These are phyloP conservation scores for Sarocladiaceae sp. DNA, from an alignment of 2,329 filamentous ascomycete genomes.

Conservation along the genomic window DNA sequence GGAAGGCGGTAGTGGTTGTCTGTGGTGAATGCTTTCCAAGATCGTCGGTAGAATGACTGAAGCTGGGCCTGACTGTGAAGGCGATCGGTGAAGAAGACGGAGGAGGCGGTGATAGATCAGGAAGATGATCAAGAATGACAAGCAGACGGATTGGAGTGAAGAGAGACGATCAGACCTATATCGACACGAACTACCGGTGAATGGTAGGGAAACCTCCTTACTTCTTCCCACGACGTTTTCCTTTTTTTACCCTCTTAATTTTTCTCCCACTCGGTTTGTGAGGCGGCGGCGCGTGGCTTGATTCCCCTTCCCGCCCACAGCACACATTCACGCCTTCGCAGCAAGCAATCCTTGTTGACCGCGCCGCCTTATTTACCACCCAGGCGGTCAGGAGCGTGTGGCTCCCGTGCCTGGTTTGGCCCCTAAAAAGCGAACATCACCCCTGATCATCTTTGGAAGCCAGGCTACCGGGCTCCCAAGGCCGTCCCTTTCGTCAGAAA, in stretches of 20 bases:
- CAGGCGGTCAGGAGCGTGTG: conserved; percentile 1
- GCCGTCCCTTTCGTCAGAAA: neutral
- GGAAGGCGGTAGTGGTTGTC: no score
- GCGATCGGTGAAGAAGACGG: neutral
- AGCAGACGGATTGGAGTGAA: neutral
- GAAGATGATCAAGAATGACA: neutral
- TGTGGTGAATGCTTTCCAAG: no score
- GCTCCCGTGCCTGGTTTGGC: neutral
- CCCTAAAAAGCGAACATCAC: no score
- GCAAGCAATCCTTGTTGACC: conserved; percentile 1
- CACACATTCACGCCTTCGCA: neutral
- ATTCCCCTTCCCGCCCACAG: conserved; percentile 7
- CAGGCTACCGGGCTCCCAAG: conserved; percentile 5
- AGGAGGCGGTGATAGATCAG: neutral
- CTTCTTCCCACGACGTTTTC: neutral
- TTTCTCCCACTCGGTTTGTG: no score
- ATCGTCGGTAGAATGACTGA: no score
- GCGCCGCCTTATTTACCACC: conserved; percentile 5
- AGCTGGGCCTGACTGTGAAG: no score
- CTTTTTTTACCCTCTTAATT: conserved; percentile 6
- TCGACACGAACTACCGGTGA: neutral
- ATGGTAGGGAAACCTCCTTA: neutral
- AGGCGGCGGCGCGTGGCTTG: no score
- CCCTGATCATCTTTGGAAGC: conserved; percentile 6
- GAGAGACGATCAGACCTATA: neutral